These are phyloP conservation scores for Skeletonema marinoi DNA, from an alignment of 108 stramenopile species.

Conservation along the genomic window DNA sequence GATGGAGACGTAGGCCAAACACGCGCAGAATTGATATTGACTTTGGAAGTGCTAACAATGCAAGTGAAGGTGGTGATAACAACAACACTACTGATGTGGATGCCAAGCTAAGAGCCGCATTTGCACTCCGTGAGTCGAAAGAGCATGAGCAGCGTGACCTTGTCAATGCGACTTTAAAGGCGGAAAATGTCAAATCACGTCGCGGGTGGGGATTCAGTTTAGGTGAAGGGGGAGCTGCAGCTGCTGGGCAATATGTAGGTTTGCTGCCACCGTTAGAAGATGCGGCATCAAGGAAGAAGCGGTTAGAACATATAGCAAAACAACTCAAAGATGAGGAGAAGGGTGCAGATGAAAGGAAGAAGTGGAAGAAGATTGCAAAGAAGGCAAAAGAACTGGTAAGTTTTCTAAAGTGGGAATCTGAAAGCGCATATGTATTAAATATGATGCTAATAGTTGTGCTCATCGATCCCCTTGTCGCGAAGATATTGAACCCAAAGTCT, in stretches of 20 bases:
- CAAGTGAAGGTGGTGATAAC: not conserved
- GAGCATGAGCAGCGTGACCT: slow-evolving; percentile 77
- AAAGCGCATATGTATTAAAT: not conserved
- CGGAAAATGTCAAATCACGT: slow-evolving; percentile 37
- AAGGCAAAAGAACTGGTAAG: slow-evolving; percentile 26
- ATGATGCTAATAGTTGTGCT: not conserved
- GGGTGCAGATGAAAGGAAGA: slow-evolving; percentile 48
- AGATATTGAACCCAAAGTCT: slow-evolving; percentile 41
- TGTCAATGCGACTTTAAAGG: slow-evolving; percentile 71
- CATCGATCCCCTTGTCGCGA: slow-evolving; percentile 1
- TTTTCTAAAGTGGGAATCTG: not conserved
- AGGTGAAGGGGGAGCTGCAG: slow-evolving; percentile 21
- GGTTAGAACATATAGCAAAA: slow-evolving; percentile 70
- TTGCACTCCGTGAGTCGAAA: slow-evolving; percentile 81
- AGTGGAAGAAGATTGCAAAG: slow-evolving; percentile 35
- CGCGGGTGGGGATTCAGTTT: slow-evolving; percentile 44
- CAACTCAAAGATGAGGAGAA: slow-evolving; percentile 61
- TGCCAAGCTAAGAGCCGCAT: slow-evolving; percentile 69
- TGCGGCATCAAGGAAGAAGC: slow-evolving; percentile 48
- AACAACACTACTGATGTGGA: slow-evolving; percentile 41
- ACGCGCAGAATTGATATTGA: slow-evolving; percentile 36
- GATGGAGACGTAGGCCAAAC: slow-evolving; percentile 45
- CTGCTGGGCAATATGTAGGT: slow-evolving; percentile 8
- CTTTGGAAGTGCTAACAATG: slow-evolving; percentile 32
- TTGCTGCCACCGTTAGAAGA: slow-evolving; percentile 39